Evolutionary conservation across 495 filamentous ascomycete genomes (phyloP), one percentile per base, ranked within the genome.

Genomic region (Neurospora sp.): DNA sequence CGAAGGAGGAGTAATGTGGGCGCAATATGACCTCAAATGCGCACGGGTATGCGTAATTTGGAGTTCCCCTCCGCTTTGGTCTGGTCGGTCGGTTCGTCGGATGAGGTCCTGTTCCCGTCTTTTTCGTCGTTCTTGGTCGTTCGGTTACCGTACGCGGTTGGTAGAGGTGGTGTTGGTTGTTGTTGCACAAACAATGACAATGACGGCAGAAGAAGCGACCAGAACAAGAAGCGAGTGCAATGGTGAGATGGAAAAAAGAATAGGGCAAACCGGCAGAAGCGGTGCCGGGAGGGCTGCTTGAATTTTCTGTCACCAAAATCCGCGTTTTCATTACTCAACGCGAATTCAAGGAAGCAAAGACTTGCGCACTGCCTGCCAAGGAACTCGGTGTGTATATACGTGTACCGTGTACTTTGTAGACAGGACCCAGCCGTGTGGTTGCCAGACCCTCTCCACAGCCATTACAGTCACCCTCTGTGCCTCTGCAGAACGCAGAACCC

Each of bases 281-380:
- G 12, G 53, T 65, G 53, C 53, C 27, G 53, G 53, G 53, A 65
- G 27, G 53, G 53, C 14, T 61, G 27, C 53, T 65, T 65, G 53
- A 65, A 65, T 65, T 65, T 65, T 65, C 53, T 35, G 27, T 65
- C 53, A 37, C 53, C 27, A 65, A 16, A 16, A 2, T 18, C 53
- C 6, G 7, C 14, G 59, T 74, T 44, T 70, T 47, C 39, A 70
- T 72, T 72, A 74, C 73, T 69, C 53, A 40, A 61, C 45, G 35
- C 7, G 18, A 45, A 53, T 42, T 72, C 59, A 27, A n/a, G 39
- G 41, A 53, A 37, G 22, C 22, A 61, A 16, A 59, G 22, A 61
- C 22, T 31, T 61, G 42, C 42, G 45, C 47, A 12, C 53, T 31
- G 12, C 53, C 53, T 65, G 27, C 53, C 53, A 65, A 47, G 22